phyloP scores from a whole-genome alignment of 1,284 basidiomycete species.

The Sanguinoderma infundibulare region DNA sequence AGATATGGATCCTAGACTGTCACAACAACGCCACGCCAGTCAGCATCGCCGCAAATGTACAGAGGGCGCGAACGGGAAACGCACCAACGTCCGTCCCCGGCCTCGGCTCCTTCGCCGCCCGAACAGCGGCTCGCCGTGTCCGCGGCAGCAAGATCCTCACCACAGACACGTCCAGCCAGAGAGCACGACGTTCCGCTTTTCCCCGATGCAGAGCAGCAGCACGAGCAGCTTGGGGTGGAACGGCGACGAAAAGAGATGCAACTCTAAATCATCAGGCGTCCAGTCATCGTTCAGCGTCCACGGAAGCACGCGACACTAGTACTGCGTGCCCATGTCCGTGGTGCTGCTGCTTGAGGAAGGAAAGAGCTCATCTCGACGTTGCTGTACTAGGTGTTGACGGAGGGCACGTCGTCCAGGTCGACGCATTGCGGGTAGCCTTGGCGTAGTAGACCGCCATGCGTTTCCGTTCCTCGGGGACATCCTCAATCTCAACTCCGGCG shows the following conservation, averaged over 20 bases:
- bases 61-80: not conserved
- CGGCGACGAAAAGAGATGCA: constrained; percentile 9
- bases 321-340: no score
- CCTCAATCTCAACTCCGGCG: constrained; percentile 7
- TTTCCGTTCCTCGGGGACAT: not conserved
- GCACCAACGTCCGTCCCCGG: constrained; percentile 1
- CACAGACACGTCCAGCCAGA: constrained; percentile 1
- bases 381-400: not conserved
- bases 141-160: constrained; percentile 9
- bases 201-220: constrained; percentile 7
- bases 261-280: not conserved
- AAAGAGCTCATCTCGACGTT: not conserved
- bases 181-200: constrained; percentile 2
- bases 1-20: constrained; percentile 11
- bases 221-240: constrained; percentile 1
- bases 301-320: not conserved
- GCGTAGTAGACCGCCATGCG: not conserved
- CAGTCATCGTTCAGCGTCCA: not conserved
- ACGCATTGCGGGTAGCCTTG: not conserved
- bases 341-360: not conserved
- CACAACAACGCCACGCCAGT: not conserved
- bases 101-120: not conserved
- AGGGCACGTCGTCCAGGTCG: not conserved
- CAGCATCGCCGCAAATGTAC: no score
- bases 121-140: constrained; percentile 3